A percentile compares a stretch with the other conserved stretches of the same genome.
These are phyloP conservation scores for Gynostemma pentaphyllum DNA, from an alignment of 306 rosid species.

Conservation along the genomic window DNA sequence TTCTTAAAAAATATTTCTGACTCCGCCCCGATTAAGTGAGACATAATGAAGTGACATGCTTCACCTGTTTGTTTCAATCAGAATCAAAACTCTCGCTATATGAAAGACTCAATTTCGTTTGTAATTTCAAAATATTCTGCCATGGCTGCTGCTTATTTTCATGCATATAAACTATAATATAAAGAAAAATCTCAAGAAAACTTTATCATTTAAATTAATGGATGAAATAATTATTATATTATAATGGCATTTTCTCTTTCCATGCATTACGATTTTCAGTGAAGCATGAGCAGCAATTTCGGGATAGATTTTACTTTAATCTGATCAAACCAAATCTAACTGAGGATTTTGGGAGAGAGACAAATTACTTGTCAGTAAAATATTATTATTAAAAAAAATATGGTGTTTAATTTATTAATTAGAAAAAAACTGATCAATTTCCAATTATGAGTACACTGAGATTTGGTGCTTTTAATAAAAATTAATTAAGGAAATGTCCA, in stretches of 20 bases:
- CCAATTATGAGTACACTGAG: neutral
- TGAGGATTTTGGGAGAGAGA: neutral
- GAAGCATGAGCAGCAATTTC: conserved; percentile 33
- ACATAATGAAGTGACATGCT: too few species aligned
- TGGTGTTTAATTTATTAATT: too few species aligned
- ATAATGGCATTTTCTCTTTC: neutral
- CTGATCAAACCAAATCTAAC: neutral
- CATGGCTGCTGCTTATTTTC: conserved; percentile 9
- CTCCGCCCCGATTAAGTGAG: too few species aligned
- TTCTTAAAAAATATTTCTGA: too few species aligned
- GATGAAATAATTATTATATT: neutral
- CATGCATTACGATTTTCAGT: conserved; percentile 3
- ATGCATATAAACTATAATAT: neutral
- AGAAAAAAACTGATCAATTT: neutral
- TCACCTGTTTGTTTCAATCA: too few species aligned
- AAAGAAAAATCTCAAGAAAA: neutral
- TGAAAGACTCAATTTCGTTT: too few species aligned
- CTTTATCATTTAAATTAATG: too few species aligned
- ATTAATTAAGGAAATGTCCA: conserved; percentile 3
- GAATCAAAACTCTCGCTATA: too few species aligned
- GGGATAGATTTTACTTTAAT: conserved; percentile 31
- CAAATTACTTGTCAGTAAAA: neutral
- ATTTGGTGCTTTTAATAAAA: conserved; percentile 1
- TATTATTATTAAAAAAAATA: too few species aligned
- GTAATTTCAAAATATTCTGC: conserved; percentile 20